Evolutionary conservation across 371 early-diverging fungal genomes (phyloP).

Genomic region (Vairimorpha ceranae): DNA sequence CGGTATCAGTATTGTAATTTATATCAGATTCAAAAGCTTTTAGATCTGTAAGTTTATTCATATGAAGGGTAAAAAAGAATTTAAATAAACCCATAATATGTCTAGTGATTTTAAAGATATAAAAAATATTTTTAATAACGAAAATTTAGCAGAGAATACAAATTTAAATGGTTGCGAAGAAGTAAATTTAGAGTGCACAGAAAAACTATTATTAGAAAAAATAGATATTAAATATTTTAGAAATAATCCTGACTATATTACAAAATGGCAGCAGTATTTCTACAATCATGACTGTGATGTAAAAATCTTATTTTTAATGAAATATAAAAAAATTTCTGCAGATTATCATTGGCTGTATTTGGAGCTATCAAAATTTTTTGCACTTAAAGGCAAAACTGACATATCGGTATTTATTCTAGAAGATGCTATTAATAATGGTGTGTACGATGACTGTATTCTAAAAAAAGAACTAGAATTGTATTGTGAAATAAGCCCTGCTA

Average conservation of each 20-base stretch:
- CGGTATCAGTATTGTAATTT: slow-evolving; percentile 52
- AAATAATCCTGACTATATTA: slow-evolving; percentile 60
- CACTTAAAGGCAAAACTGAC: slow-evolving; percentile 3
- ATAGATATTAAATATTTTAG: slow-evolving; percentile 56
- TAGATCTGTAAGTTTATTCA: slow-evolving; percentile 53
- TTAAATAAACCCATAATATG: neutral
- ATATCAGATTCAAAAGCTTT: slow-evolving; percentile 34
- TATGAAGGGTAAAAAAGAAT: neutral
- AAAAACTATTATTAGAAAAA: slow-evolving; percentile 43
- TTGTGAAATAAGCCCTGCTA: neutral
- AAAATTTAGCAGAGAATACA: too few species aligned
- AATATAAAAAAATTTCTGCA: slow-evolving; percentile 38
- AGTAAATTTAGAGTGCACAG: too few species aligned
- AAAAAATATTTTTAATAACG: too few species aligned
- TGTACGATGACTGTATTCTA: slow-evolving; percentile 25
- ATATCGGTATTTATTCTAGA: slow-evolving; percentile 23
- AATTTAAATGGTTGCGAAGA: too few species aligned
- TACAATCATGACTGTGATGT: slow-evolving; percentile 19
- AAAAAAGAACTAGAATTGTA: slow-evolving; percentile 17
- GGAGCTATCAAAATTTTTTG: slow-evolving; percentile 43
- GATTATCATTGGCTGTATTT: slow-evolving; percentile 57
- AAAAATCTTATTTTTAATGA: slow-evolving; percentile 58
- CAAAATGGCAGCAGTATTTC: slow-evolving; percentile 51
- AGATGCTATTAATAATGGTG: slow-evolving; percentile 34
- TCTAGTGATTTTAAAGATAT: neutral